Base-by-base conservation (phyloP, 2,329 filamentous ascomycete species). In the Exophiala sideris region DNA sequence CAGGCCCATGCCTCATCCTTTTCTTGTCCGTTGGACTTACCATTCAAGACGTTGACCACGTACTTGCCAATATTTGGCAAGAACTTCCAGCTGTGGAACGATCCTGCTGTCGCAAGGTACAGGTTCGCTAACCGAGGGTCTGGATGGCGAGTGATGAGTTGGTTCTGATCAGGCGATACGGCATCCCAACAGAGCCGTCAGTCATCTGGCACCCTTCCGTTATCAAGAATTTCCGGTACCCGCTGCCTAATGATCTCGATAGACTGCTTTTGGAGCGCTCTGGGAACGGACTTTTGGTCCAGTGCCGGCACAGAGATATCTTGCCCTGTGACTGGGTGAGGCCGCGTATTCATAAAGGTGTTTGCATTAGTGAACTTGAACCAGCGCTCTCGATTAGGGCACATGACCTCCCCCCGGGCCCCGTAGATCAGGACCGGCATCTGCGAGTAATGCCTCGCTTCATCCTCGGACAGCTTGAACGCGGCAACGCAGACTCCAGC, bases 81-180 rank as follows among this genome's bases (percentile, higher is more conserved):
- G 63, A 88, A 85, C 66, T 86, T 86, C 77, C 79, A 85, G 29
- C 79, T 78, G 64, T 86, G 83, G 58, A 85, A 84, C 10, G 81
- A 85, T 1, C 84, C 83, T 10, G 80, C 83, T 0, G 79, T 80
- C 0, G 83, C 83, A 20, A 87, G 66, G 66, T 79, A 85, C 11
- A 87, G 67, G 54, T 80, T 81, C 45, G 66, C 65, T 64, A 79
- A 61, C 8, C 74, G 68, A 5, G 73, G 67, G 42, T 55, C 57
- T 8, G 80, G 76, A 64, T 79, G 76, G 29, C 59, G 66, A 6
- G 77, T 76, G 61, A 86, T 79, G 49, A 86, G 71, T 62, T 83
- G 83, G 64, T 86, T 82, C 66, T 86, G 81, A 7, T 78, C 81
- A 0, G 81, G 80, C 2, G 81, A 83, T 35, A 82, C 78, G 33